Evolutionary conservation across 192 early-diverging fungal species (phyloP).

Genomic region (Coemansia sp.): DNA sequence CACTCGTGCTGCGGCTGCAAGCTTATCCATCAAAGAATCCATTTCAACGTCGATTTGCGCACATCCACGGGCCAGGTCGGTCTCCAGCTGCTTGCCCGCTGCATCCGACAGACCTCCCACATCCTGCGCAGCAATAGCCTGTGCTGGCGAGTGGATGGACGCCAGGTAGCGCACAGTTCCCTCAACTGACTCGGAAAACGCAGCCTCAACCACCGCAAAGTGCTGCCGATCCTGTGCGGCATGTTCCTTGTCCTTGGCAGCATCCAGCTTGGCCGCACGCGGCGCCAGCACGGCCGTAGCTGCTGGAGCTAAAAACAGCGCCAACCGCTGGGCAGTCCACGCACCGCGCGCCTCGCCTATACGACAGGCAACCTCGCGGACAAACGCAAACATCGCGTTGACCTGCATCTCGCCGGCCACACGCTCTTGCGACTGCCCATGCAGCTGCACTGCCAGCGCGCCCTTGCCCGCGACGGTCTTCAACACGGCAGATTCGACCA

Average conservation of each 20-base stretch:
- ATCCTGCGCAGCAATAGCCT: not conserved
- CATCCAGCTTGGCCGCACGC: slow-evolving; percentile 19
- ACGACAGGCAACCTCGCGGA: slow-evolving; percentile 30
- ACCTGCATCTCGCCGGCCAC: slow-evolving; percentile 19
- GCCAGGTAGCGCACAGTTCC: not conserved
- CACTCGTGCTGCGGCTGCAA: not conserved
- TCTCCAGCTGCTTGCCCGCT: not conserved
- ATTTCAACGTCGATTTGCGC: slow-evolving; percentile 18
- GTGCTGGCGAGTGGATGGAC: not conserved
- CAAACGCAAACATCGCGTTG: slow-evolving; percentile 8
- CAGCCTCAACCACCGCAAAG: slow-evolving; percentile 9
- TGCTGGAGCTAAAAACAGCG: slow-evolving; percentile 7
- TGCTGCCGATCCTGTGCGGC: slow-evolving; percentile 10
- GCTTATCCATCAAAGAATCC: slow-evolving; percentile 8
- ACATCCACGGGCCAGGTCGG: slow-evolving; percentile 6
- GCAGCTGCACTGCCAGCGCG: slow-evolving; percentile 13
- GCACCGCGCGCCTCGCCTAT: slow-evolving; percentile 21
- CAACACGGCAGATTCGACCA: slow-evolving; percentile 31
- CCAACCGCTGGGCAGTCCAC: slow-evolving; percentile 3
- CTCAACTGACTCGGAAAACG: slow-evolving; percentile 8
- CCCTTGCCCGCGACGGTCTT: slow-evolving; percentile 27
- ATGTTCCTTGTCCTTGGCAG: not conserved
- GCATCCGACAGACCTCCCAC: not conserved
- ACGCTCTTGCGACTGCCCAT: not conserved
- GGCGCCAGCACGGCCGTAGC: slow-evolving; percentile 20